phyloP scores from a whole-genome alignment of 1,284 basidiomycete species.

The Wallemia hederae region DNA sequence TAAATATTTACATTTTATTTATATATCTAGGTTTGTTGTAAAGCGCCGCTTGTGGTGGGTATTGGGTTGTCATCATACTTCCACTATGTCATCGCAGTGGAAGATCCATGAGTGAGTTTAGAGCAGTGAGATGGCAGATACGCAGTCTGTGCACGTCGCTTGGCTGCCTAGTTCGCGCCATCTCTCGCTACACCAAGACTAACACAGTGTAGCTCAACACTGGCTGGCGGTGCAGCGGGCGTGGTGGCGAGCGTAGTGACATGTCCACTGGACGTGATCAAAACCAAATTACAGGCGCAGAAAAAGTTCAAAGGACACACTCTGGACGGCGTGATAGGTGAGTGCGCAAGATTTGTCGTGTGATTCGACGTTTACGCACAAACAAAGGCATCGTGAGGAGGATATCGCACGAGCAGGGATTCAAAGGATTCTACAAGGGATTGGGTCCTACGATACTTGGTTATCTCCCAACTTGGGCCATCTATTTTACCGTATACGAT shows the following conservation, averaged over 20 bases:
- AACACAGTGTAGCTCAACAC: constrained; percentile 15
- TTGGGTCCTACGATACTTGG: constrained; percentile 82
- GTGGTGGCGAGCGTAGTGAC: constrained; percentile 78
- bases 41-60: background rate
- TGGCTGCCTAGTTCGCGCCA: too few species aligned
- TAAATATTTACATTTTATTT: background rate
- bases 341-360: constrained; percentile 12
- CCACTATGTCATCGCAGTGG: background rate
- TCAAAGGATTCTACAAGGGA: constrained; percentile 69
- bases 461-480: constrained; percentile 89
- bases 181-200: background rate
- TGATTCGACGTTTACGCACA: background rate
- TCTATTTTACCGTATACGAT: constrained; percentile 93
- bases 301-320: constrained; percentile 30
- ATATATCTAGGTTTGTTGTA: background rate
- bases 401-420: constrained; percentile 41
- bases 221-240: constrained; percentile 30
- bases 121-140: background rate
- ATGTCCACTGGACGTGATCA: constrained; percentile 88
- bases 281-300: constrained; percentile 87
- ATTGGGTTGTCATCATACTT: background rate
- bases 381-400: constrained; percentile 33
- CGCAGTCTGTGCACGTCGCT: too few species aligned
- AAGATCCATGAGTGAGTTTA: background rate
- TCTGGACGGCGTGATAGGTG: constrained; percentile 47